Evolutionary conservation across 2,329 filamentous ascomycete genomes (phyloP).

Genomic region (Thermoascus crustaceus): DNA sequence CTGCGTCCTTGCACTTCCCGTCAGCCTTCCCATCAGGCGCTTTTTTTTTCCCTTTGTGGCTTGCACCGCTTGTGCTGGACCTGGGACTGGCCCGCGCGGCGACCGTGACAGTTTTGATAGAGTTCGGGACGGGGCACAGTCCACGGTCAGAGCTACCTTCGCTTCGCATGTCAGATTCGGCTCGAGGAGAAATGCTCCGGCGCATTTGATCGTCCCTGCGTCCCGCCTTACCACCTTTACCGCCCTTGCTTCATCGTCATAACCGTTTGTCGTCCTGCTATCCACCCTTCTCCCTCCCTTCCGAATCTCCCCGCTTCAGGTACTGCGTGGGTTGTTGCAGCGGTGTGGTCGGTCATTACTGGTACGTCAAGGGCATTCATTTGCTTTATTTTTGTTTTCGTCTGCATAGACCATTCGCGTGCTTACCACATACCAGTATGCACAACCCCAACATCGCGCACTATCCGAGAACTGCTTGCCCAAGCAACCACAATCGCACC

Average conservation of each 20-base stretch:
- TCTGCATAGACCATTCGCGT: background rate
- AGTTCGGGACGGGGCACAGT: too few species aligned
- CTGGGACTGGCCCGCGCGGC: too few species aligned
- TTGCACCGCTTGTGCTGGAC: too few species aligned
- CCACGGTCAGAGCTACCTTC: too few species aligned
- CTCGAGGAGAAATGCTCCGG: constrained; percentile 2
- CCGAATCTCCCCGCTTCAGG: background rate
- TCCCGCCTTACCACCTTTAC: background rate
- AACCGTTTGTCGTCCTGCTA: background rate
- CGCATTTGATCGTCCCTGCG: background rate
- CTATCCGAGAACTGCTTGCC: too few species aligned
- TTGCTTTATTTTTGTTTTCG: background rate
- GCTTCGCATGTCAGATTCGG: background rate
- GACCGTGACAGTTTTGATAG: too few species aligned
- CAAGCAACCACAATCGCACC: too few species aligned
- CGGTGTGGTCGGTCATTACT: background rate
- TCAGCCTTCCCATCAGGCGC: too few species aligned
- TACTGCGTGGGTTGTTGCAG: background rate
- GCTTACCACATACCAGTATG: background rate
- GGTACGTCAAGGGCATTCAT: background rate
- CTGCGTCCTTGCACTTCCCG: constrained; percentile 8
- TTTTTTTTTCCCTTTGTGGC: too few species aligned
- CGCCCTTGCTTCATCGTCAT: constrained; percentile 1
- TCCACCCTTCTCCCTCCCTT: background rate
- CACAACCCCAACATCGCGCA: background rate